Percentiles rank a stretch among this genome's conserved stretches.
phyloP scores from a whole-genome alignment of 2,329 filamentous ascomycete species.

The Ascochyta viciae-villosae region DNA sequence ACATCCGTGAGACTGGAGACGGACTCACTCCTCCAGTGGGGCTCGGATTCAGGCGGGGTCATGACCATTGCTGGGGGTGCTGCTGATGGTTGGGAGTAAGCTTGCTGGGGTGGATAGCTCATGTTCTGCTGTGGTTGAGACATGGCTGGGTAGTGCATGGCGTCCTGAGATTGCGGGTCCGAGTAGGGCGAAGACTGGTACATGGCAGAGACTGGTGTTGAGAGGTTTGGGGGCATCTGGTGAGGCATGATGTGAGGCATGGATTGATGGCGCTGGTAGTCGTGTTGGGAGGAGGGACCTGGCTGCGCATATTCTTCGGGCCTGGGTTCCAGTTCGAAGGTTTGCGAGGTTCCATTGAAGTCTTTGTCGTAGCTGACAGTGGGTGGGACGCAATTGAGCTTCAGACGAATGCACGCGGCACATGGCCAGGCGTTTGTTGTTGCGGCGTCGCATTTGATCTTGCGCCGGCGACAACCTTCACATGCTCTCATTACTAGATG shows the following conservation, averaged over 20 bases:
- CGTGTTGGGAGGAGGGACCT: constrained; percentile 49
- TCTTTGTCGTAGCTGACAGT: constrained; percentile 78
- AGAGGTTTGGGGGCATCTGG: constrained; percentile 39
- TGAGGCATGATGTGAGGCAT: constrained; percentile 40
- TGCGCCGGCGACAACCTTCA: constrained; percentile 90
- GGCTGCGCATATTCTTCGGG: constrained; percentile 49
- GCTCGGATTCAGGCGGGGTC: constrained; percentile 59
- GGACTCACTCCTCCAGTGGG: constrained; percentile 46
- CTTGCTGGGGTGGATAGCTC: constrained; percentile 42
- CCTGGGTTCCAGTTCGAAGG: constrained; percentile 51
- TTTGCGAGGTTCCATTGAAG: constrained; percentile 50
- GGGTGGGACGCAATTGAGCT: constrained; percentile 90
- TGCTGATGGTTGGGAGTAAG: constrained; percentile 41
- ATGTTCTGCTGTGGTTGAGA: constrained; percentile 45
- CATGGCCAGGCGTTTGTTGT: constrained; percentile 98
- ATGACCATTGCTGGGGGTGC: constrained; percentile 37
- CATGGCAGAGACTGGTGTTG: constrained; percentile 42
- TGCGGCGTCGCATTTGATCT: constrained; percentile 97
- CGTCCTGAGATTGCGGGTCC: constrained; percentile 43
- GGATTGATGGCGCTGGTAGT: constrained; percentile 47
- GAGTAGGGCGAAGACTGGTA: constrained; percentile 48
- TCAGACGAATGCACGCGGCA: constrained; percentile 88
- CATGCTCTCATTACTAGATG: constrained; percentile 90
- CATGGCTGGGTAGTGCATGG: constrained; percentile 48
- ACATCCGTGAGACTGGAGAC: constrained; percentile 78